Evolutionary conservation across 768 basidiomycete genomes (phyloP), one percentile per base, ranked within the genome.

Genomic region (Termitomyces sp.): DNA sequence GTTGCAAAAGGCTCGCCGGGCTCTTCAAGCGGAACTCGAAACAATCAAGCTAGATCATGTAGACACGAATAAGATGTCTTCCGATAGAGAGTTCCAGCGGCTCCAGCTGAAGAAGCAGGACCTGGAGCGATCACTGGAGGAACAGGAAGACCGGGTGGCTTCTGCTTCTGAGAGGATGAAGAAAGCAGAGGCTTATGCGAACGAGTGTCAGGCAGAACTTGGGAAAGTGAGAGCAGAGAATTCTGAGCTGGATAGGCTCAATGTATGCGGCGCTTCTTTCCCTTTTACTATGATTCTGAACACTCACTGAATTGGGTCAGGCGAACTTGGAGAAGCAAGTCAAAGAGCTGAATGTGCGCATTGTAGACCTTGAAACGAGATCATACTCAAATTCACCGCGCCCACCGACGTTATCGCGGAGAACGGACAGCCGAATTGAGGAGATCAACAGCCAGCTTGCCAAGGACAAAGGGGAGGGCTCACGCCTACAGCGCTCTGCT

Each of bases 321-420:
- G 91, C 90, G 12, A 85, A 81, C 63, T 78, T 95, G 18, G 92
- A 94, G 76, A 94, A 92, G 69, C 89, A 92, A 69, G 80, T 90
- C 69, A 93, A 92, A 69, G 93, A 94, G 55, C 75, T 94, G 36
- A 92, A 92, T 63, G 83, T 92, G 45, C 89, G 87, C 44, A 86
- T 94, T 58, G 86, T 91, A 9, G 92, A 94, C 68, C 79, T 94
- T 18, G 92, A 92, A 71, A 91, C 92, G 1, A 89, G 80, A 68
- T 88, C 91, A 5, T 86, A 92, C 63, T 73, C 85, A 12, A 88
- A 75, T 65, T 80, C 83, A n/a, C 84, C 88, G 15, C 81, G 87
- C 39, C 79, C 86, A 5, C 74, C 82, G 2, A 76, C 80, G 5
- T 77, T 78, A 1, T 81, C 85, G 50, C 79, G 87, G 44, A 84